Conservation (phyloP, 495 filamentous ascomycete genomes). For the Penicillium riverlandense region DNA sequence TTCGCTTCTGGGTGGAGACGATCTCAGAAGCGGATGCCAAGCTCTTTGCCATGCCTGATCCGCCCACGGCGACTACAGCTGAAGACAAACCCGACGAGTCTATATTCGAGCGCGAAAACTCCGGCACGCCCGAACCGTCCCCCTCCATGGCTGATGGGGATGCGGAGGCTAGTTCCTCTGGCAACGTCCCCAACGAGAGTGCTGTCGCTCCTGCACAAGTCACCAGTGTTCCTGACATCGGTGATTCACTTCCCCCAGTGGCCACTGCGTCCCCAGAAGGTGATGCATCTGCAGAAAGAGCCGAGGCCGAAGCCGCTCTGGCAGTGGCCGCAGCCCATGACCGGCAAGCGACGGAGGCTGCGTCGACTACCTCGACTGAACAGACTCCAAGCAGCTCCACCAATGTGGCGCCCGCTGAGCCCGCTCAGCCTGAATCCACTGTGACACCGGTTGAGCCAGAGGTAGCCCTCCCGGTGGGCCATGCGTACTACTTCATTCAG, state of each 20-base stretch:
- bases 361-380: neutral
- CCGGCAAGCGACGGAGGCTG: conserved; percentile 8
- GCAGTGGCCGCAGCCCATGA: conserved; percentile 19
- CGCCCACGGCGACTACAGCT: conserved; percentile 12
- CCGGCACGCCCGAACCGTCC: conserved; percentile 15
- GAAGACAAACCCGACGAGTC: conserved; percentile 32
- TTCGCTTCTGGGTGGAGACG: conserved; percentile 39
- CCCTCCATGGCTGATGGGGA: conserved; percentile 15
- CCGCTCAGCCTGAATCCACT: neutral
- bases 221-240: neutral
- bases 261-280: conserved; percentile 8
- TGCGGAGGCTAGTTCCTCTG: conserved; percentile 29
- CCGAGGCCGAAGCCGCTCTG: conserved; percentile 16
- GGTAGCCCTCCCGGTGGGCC: conserved; percentile 22
- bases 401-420: neutral
- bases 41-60: conserved; percentile 37
- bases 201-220: neutral
- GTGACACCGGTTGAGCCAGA: conserved; percentile 1
- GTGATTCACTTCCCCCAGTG: neutral
- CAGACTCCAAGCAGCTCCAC: neutral
- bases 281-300: conserved; percentile 5
- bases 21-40: conserved; percentile 40
- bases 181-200: neutral
- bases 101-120: conserved; percentile 17
- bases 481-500: conserved; percentile 45